Conservation (phyloP, 192 early-diverging fungal species). For the Mortierella hygrophila region DNA sequence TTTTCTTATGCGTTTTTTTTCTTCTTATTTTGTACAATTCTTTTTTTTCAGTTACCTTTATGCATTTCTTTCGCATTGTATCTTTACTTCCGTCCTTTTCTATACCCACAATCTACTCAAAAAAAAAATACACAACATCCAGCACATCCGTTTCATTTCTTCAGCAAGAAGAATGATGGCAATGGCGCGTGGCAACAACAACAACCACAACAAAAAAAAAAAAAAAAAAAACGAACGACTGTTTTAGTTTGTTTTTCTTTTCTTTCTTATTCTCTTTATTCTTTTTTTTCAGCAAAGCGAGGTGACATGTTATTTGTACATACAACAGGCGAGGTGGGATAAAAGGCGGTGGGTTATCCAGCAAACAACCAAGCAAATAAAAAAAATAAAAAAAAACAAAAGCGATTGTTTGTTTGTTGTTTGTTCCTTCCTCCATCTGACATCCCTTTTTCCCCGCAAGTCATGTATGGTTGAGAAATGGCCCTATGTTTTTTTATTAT, state of each 20-base stretch:
- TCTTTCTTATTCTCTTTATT: neutral
- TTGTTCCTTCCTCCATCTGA: too few species aligned
- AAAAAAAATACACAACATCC: neutral
- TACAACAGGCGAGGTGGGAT: neutral
- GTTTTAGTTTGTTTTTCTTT: neutral
- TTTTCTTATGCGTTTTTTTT: conserved; percentile 3
- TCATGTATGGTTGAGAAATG: too few species aligned
- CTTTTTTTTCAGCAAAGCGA: conserved; percentile 2
- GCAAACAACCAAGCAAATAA: neutral
- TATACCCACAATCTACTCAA: conserved; percentile 5
- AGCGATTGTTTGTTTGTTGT: neutral
- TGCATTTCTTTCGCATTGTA: conserved; percentile 12
- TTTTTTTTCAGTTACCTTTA: neutral
- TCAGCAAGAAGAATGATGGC: neutral
- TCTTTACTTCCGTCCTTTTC: conserved; percentile 2
- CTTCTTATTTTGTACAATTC: neutral
- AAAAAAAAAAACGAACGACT: conserved; percentile 33
- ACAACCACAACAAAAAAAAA: neutral
- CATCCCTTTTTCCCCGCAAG: neutral
- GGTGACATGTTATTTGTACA: conserved; percentile 19
- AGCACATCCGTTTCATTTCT: neutral
- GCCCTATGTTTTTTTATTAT: too few species aligned
- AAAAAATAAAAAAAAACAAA: neutral
- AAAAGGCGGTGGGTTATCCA: neutral
- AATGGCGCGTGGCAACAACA: neutral